Base-by-base conservation (phyloP, 768 basidiomycete genomes). In the Obba rivulosa region DNA sequence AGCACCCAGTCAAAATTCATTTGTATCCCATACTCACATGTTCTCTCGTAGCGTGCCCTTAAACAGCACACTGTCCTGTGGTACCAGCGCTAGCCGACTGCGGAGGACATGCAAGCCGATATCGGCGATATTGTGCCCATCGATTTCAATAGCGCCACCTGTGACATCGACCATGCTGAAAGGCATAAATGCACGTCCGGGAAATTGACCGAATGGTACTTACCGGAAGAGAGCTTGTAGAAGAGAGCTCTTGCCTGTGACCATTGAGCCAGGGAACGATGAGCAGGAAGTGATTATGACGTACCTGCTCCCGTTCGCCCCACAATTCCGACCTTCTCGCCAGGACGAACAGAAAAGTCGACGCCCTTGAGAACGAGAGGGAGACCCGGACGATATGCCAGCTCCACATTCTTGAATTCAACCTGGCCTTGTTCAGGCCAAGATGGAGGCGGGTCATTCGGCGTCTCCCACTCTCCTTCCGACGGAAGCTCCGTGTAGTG, bases 301-400 rank as follows among this genome's bases (percentile, higher is more conserved):
- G 80, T 80, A 25, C 77, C 77, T 18, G 57, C 57, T 22, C 76
- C 76, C 2, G 75, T 77, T 2, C 76, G 55, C 0, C 75, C 75
- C 16, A 75, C 72, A 47, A 79, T 72, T 10, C 77, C 77, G 43
- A 77, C 83, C 70, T 96, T 95, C 68, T 97, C 93, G 3, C 87
- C 87, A 1, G 79, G 78, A 2, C 70, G 66, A 22, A 96, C 72
- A 24, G 67, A 66, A 74, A 96, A 78, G 17, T 73, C 79, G 43
- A 97, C 67, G 7, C 85, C 86, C 66, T 88, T 90, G 22, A 97
- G 71, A 8, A 96, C 92, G 3, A 82, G 70, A 2, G 93, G 89
- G n/a, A 97, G 75, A 38, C 85, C 93, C 0, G 87, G 85, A 21
- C 95, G 79, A 63, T 96, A 97, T 43, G 74, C 78, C 68, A 98